Base-by-base conservation (phyloP, 441 rosid genomes). In the Gossypium davidsonii region DNA sequence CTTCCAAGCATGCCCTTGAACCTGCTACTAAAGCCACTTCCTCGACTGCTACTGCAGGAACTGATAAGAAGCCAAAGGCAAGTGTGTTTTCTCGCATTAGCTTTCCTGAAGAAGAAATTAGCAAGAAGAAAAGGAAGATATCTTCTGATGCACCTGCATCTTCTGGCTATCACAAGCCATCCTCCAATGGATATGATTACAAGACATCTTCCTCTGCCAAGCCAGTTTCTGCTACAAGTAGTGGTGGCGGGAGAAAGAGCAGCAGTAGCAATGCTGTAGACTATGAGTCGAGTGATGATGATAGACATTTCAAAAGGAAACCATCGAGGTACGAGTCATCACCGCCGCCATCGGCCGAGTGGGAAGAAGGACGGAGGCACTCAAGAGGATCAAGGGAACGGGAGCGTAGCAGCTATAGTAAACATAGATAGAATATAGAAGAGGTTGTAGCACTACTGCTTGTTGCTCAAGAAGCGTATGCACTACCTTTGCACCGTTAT, bases 61-160 rank as follows among this genome's bases (percentile, higher is more conserved):
- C 76, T 0, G 96, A 86, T 3, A 76, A 84, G 63, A 85, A 80
- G 79, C 76, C 74, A 0, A 93, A 93, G 78, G 77, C 81, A 0
- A 96, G 97, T 15, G 97, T 93, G 18, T 96, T 96, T 88, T 93
- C 97, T 65, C 91, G 98, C 77, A 93, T 96, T 58, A 89, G 99
- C 81, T 93, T 86, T 51, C 97, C 98, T 0, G 98, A 86, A 70
- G 90, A 63, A 73, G 97, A 89, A 70, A 51, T 79, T 1, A 72
- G 79, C 20, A 87, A 89, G 84, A 87, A 90, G 84, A 93, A 90
- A 79, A 85, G 90, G 17, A 83, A 88, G 79, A 70, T 80, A 15
- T 80, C 79, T 0, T 73, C 84, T 15, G 72, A 62, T 2, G 81
- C 66, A 49, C 49, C 73, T 1, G 59, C 65, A 8, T 20, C 70